Percentiles rank a stretch among this genome's conserved stretches.
Evolutionary conservation across 2,329 filamentous ascomycete species (phyloP).

Genomic region (Aureobasidium sp.): DNA sequence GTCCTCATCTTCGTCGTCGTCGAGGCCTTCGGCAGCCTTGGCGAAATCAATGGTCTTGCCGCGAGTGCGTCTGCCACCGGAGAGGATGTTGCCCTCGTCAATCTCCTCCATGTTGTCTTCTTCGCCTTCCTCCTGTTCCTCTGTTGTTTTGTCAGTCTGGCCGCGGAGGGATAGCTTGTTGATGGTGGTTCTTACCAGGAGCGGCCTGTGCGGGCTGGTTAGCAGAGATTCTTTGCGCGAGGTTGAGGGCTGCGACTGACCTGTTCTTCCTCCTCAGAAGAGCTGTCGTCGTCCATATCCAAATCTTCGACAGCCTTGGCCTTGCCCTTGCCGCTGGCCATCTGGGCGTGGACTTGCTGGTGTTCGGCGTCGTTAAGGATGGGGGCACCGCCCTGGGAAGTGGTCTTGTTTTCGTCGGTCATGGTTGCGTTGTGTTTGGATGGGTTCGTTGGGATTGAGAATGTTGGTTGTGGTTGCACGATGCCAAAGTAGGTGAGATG

Average conservation of each 20-base stretch:
- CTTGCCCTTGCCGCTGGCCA: slow-evolving; percentile 71
- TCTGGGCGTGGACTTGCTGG: slow-evolving; percentile 26
- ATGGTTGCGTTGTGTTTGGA: slow-evolving; percentile 16
- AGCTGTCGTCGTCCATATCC: slow-evolving; percentile 61
- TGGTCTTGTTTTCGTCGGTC: slow-evolving; percentile 21
- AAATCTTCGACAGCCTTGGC: slow-evolving; percentile 51
- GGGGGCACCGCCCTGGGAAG: slow-evolving; percentile 16
- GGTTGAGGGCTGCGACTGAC: slow-evolving; percentile 19
- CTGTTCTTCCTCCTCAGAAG: slow-evolving; percentile 58
- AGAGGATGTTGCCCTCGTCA: slow-evolving; percentile 78
- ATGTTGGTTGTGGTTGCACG: neutral
- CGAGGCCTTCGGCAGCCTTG: slow-evolving; percentile 74
- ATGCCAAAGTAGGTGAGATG: neutral
- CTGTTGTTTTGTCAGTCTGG: neutral
- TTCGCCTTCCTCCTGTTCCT: slow-evolving; percentile 59
- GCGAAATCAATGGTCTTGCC: slow-evolving; percentile 89
- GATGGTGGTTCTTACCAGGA: slow-evolving; percentile 7
- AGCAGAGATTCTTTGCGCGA: slow-evolving; percentile 12
- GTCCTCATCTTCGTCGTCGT: slow-evolving; percentile 65
- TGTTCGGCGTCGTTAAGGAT: slow-evolving; percentile 19
- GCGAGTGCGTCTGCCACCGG: slow-evolving; percentile 71
- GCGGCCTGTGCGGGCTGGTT: neutral
- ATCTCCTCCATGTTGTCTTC: slow-evolving; percentile 85
- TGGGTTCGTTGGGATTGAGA: neutral
- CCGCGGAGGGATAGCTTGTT: neutral